phyloP scores from a whole-genome alignment of 345 rosid genomes.

The Citrus hindsii region DNA sequence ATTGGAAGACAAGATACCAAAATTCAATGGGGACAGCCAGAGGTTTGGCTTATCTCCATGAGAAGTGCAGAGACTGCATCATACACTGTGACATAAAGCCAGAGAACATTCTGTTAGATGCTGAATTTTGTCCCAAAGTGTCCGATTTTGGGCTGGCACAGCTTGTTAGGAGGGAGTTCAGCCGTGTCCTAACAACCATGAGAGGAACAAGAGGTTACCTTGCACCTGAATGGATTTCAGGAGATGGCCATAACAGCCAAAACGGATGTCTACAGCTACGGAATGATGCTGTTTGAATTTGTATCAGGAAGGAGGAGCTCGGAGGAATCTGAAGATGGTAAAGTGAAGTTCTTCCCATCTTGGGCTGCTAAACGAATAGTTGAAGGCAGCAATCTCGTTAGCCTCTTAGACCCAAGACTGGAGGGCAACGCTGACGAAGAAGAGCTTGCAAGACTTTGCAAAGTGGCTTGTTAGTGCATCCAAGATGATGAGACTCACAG shows the following conservation, averaged over 20 bases:
- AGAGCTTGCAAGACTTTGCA: slow-evolving; percentile 63
- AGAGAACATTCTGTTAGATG: slow-evolving; percentile 65
- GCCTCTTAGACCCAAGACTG: slow-evolving; percentile 49
- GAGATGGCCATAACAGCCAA: slow-evolving; percentile 75
- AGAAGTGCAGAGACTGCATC: slow-evolving; percentile 80
- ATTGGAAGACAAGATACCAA: slow-evolving; percentile 61
- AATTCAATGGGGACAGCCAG: slow-evolving; percentile 71
- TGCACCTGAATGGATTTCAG: slow-evolving; percentile 56
- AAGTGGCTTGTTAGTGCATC: slow-evolving; percentile 72
- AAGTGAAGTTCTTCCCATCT: slow-evolving; percentile 55
- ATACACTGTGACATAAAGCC: slow-evolving; percentile 94
- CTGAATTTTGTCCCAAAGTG: slow-evolving; percentile 12
- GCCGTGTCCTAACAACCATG: slow-evolving; percentile 80
- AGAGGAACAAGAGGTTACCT: slow-evolving; percentile 74
- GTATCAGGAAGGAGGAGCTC: slow-evolving; percentile 79
- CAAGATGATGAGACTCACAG: slow-evolving; percentile 31
- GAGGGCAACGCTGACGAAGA: slow-evolving; percentile 39
- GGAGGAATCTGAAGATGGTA: slow-evolving; percentile 45
- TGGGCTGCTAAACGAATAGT: slow-evolving; percentile 44
- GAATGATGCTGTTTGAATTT: slow-evolving; percentile 83
- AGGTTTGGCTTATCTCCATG: slow-evolving; percentile 83
- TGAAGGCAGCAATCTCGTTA: slow-evolving; percentile 40
- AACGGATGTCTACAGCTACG: slow-evolving; percentile 88
- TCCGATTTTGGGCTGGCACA: slow-evolving; percentile 89
- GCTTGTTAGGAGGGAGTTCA: slow-evolving; percentile 78